Evolutionary conservation across 108 stramenopile genomes (phyloP).

Genomic region (Pseudonitzschia pungens): DNA sequence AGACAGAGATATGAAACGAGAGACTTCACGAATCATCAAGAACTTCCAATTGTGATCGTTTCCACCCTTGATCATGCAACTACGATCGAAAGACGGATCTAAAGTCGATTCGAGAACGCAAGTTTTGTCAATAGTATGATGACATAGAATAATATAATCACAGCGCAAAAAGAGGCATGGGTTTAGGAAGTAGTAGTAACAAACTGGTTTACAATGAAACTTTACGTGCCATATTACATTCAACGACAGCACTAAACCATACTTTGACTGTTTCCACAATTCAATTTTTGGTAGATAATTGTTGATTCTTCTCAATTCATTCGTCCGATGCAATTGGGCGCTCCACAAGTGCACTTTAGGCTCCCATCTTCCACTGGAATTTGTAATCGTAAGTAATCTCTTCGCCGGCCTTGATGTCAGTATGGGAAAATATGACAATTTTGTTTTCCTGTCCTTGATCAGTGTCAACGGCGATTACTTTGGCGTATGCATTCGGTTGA

Average conservation of each 20-base stretch:
- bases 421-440: conserved; percentile 87
- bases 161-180: too few species aligned
- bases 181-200: too few species aligned
- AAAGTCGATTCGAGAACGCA: background rate
- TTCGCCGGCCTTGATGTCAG: conserved; percentile 79
- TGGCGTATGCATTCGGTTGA: conserved; percentile 86
- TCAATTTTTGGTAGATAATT: too few species aligned
- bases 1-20: conserved; percentile 71
- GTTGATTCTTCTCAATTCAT: conserved; percentile 48
- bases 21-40: conserved; percentile 73
- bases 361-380: conserved; percentile 82
- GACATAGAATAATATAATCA: too few species aligned
- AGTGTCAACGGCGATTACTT: conserved; percentile 68
- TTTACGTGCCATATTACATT: too few species aligned
- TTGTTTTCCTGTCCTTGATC: conserved; percentile 60
- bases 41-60: conserved; percentile 43
- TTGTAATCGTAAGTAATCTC: conserved; percentile 96
- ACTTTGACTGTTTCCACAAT: too few species aligned
- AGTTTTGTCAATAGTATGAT: too few species aligned
- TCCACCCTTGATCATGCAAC: background rate
- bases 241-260: too few species aligned
- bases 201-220: too few species aligned
- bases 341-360: conserved; percentile 70
- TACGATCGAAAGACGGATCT: background rate
- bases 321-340: conserved; percentile 73